Percentiles rank a stretch among this genome's conserved stretches.
These are phyloP conservation scores for Cnidoscolus chayamansa DNA, from an alignment of 441 rosid species.

Conservation along the genomic window DNA sequence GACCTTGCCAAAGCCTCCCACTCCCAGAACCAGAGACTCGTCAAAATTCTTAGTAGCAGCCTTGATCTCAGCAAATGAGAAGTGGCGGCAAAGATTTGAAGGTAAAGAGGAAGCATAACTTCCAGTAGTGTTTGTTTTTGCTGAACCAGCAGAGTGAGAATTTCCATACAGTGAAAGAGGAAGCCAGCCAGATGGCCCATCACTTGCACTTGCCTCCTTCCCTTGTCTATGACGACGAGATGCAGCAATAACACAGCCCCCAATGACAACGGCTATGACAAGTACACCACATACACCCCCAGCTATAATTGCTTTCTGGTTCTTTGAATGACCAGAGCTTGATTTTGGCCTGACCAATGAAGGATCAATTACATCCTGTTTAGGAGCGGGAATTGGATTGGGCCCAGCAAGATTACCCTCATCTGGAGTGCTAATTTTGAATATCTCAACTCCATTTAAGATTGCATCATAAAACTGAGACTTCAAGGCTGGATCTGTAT, in stretches of 20 bases:
- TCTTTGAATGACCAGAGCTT: conserved; percentile 36
- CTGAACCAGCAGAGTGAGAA: conserved; percentile 90
- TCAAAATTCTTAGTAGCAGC: conserved; percentile 90
- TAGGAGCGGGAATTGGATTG: conserved; percentile 71
- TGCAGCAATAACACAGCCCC: conserved; percentile 48
- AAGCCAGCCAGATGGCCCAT: conserved; percentile 97
- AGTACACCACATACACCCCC: conserved; percentile 70
- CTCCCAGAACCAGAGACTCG: conserved; percentile 80
- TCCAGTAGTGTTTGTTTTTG: conserved; percentile 91
- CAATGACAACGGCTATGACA: conserved; percentile 46
- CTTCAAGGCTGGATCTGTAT: conserved; percentile 21
- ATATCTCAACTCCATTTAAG: conserved; percentile 84
- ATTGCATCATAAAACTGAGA: conserved; percentile 58
- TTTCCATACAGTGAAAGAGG: conserved; percentile 93
- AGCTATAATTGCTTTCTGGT: conserved; percentile 52
- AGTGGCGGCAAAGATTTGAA: conserved; percentile 88
- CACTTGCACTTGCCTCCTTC: conserved; percentile 68
- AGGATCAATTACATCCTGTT: conserved; percentile 43
- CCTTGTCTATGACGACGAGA: conserved; percentile 46
- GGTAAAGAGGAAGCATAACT: conserved; percentile 91
- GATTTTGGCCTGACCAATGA: conserved; percentile 32
- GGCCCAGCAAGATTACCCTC: conserved; percentile 72
- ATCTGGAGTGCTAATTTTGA: conserved; percentile 46
- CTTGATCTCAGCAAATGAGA: conserved; percentile 94
- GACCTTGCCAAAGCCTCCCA: conserved; percentile 96